Base-by-base conservation (phyloP, 306 rosid species). In the Sechiopsis laciniata region DNA sequence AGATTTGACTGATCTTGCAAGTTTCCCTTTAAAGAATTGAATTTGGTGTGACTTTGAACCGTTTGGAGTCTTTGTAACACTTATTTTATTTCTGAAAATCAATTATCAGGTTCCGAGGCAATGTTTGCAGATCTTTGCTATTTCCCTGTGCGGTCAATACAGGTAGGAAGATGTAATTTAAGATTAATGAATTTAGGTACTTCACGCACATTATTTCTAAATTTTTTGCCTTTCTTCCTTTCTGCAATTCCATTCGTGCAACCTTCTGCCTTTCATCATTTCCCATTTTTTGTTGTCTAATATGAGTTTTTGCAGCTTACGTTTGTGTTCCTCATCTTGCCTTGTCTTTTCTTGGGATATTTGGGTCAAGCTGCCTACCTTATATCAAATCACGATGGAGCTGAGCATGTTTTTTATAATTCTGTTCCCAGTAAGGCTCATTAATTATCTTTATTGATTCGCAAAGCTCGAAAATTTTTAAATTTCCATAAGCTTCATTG, bases 351-450 rank as follows among this genome's bases (percentile, higher is more conserved):
- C 61, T 74, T 90, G 98, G 98, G 97, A 68, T 93, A 93, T 85
- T 86, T 93, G 98, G 98, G 98, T 79, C 98, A 93, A 88, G 98
- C 98, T 71, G 98, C 98, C 48, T 93, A 93, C 80, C 90, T 93
- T 42, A 82, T 93, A 87, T 82, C 87, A 55, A 87, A 93, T 81
- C 92, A 81, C 56, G 57, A 37, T 16, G 89, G 64, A 59, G 88
- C 86, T 64, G 89, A 86, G 20, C 89, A 78, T 76, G 88, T 79
- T 63, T 93, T 93, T 80, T 93, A 82, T 81, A 80, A 85, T 77
- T 93, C 97, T 29, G 85, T 93, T 78, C 98, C 98, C 76, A 83
- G 98, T 93, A 86, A 78, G 86, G 72, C 55, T 76, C 55, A 52
- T 55, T 63, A 21, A 71, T 59, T 55, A 21, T 54, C 80, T 71